phyloP scores from a whole-genome alignment of 2,329 filamentous ascomycete species.

The Rugonectria rugulosa region DNA sequence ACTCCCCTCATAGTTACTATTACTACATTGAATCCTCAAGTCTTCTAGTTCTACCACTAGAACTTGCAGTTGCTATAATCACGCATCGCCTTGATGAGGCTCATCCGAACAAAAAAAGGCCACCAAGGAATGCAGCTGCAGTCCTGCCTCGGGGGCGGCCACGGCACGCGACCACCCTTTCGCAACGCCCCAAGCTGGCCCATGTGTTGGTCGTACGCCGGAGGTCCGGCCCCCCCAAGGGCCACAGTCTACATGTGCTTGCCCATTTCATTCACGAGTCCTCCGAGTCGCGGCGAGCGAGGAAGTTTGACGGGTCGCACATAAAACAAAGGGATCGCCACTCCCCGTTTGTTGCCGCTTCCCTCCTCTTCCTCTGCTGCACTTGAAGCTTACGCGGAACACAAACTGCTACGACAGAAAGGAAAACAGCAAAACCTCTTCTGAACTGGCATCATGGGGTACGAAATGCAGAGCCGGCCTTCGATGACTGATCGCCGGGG shows the following conservation, averaged over 20 bases:
- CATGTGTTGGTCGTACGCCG: background rate
- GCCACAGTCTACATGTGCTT: no score
- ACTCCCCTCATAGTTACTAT: background rate
- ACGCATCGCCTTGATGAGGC: background rate
- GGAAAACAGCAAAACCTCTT: background rate
- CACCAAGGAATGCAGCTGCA: no score
- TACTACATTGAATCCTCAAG: background rate
- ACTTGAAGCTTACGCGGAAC: no score
- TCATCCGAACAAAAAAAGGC: background rate
- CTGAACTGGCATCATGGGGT: constrained; percentile 1
- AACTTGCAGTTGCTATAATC: background rate
- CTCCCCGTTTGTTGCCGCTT: background rate
- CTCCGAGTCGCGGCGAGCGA: background rate
- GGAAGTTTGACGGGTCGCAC: background rate
- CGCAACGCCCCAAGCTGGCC: background rate
- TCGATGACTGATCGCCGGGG: constrained; percentile 1
- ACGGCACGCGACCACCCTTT: no score
- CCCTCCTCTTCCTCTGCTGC: background rate
- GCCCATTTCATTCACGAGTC: background rate
- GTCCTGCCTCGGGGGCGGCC: no score
- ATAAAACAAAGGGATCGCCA: background rate
- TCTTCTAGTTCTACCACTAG: no score
- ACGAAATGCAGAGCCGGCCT: background rate
- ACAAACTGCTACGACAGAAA: background rate
- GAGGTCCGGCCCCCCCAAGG: background rate